Evolutionary conservation across 441 rosid species (phyloP), one percentile per base, ranked within the genome.

Genomic region (Erodium moschatum): DNA sequence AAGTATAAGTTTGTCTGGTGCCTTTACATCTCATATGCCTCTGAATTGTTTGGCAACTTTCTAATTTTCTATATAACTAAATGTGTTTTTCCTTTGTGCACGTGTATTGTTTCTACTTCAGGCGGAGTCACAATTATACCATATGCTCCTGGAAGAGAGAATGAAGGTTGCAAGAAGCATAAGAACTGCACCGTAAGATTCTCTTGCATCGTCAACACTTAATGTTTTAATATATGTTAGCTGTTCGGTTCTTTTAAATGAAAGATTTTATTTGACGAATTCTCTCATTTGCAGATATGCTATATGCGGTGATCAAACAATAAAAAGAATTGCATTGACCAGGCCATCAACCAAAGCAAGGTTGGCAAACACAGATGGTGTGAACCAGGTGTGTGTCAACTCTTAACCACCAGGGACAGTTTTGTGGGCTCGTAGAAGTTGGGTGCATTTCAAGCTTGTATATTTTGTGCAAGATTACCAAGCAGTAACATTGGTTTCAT

Each of bases 101-200:
- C 24, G 24, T 44, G 15, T 13, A 42, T 46, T 31, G 56, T 38
- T 64, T 76, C 46, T 64, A 4, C 16, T 64, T 31, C 81, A 84
- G 87, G 78, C 75, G 5, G 87, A 84, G 74, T 66, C 65, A 68
- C 66, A 78, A 66, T 72, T 84, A 42, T 81, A 78, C 75, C 77
- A 70, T 68, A 65, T 70, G 78, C 85, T 84, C 50, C 64, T 84
- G 65, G 83, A 78, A 70, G 85, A 81, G 78, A 76, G 87, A 73
- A 73, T 72, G 67, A 80, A 80, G 71, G 81, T 84, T 69, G 86
- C 86, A 29, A 79, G 83, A 77, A 65, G 68, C 61, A 62, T 73
- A 13, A 81, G 84, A 74, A 83, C 86, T 72, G 87, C 87, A 64
- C 87, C 85, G 85, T 84, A 80, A 16, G 85, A 74, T 73, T 71